Conservation (phyloP, 2,329 filamentous ascomycete genomes). For the Ophiognomonia clavigignenti-juglandacearum region DNA sequence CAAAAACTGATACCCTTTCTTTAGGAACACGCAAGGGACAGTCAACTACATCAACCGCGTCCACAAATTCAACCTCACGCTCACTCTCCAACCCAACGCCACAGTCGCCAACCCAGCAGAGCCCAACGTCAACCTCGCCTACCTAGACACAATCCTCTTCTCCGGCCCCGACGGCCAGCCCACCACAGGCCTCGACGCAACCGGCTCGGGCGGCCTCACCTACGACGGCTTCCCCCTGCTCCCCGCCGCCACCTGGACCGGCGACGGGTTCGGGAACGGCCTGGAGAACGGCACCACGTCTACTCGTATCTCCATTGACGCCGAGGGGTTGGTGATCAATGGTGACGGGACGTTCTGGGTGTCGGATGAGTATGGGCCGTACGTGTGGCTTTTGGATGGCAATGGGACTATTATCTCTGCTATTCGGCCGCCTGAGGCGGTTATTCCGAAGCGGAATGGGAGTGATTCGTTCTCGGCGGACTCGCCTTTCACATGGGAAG, state of each 20-base stretch:
- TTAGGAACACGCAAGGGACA: slow-evolving; percentile 64
- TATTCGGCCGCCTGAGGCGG: slow-evolving; percentile 59
- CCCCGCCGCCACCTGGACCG: slow-evolving; percentile 58
- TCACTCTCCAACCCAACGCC: slow-evolving; percentile 48
- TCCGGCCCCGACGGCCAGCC: slow-evolving; percentile 58
- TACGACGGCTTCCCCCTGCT: slow-evolving; percentile 57
- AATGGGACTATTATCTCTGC: slow-evolving; percentile 56
- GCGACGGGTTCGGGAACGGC: slow-evolving; percentile 61
- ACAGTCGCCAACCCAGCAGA: slow-evolving; percentile 46
- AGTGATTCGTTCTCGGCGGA: slow-evolving; percentile 52
- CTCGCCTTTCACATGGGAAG: neutral
- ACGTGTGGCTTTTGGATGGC: slow-evolving; percentile 60
- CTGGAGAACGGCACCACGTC: slow-evolving; percentile 48
- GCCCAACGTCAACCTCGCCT: slow-evolving; percentile 58
- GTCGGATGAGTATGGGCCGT: slow-evolving; percentile 66
- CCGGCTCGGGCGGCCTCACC: slow-evolving; percentile 44
- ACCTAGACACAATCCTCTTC: slow-evolving; percentile 61
- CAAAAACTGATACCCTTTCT: neutral
- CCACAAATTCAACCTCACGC: slow-evolving; percentile 60
- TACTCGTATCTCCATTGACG: slow-evolving; percentile 54
- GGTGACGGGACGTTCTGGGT: slow-evolving; percentile 62
- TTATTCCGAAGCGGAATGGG: slow-evolving; percentile 60
- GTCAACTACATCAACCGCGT: slow-evolving; percentile 63
- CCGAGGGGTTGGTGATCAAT: slow-evolving; percentile 61
- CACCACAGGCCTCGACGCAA: slow-evolving; percentile 59